Evolutionary conservation across 2,329 filamentous ascomycete species (phyloP), one percentile per base, ranked within the genome.

Genomic region (Colletotrichum euphorbiae): DNA sequence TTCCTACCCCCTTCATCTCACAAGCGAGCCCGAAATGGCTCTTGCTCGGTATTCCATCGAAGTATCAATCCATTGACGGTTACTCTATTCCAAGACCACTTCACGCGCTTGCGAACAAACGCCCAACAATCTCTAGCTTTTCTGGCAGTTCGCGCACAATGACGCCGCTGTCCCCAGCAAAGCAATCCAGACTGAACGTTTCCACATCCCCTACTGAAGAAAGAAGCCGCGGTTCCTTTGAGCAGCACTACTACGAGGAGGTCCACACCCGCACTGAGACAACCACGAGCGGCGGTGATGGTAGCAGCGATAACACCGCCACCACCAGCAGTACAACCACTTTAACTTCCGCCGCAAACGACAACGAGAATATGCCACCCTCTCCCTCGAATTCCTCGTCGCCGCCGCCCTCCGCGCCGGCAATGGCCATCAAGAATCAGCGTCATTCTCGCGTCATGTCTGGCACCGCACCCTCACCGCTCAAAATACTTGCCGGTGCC

Each of bases 381-480:
- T 78, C 79, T 55, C 85, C 85, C 72, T 57, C 51, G 51, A 42
- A 66, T 66, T 69, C 66, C 42, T 69, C 66, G 52, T 60, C 65
- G 66, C 48, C 64, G 59, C 64, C 66, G 46, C 52, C 61, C 31
- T 68, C 65, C 9, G 65, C 61, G 52, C 65, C 60, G 28, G 54
- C 54, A 38, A 60, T 54, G 61, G 61, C 62, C 7, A 48, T 65
- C 24, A 69, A 69, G 48, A 62, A 62, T 36, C 75, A 78, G 71
- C 82, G 84, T 54, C 82, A 85, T 68, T 87, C 85, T 21, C 83
- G 87, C 70, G 83, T 89, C 71, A 78, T 88, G 60, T 87, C 87
- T 38, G 86, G 87, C 63, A 83, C 78, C 65, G 86, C 86, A 72
- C 82, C 88, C 36, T 87, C 87, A 57, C 87, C 87, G 43, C 80